Base-by-base conservation (phyloP, 352 stramenopile species). In the Pythium diclinum region DNA sequence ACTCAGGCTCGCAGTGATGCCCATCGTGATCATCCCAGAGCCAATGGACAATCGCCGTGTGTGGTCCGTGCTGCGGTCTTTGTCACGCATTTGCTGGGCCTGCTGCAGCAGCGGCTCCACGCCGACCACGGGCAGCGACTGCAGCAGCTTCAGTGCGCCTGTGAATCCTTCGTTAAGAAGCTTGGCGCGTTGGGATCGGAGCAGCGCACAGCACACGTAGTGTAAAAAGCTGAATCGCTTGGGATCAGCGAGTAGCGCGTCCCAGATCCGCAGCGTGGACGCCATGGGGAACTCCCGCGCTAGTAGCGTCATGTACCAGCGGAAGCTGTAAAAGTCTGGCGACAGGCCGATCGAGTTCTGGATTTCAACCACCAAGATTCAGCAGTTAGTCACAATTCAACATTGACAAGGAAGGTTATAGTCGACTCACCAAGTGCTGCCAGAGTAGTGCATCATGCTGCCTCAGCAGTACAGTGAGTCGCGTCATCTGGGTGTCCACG, bases 231-330 rank as follows among this genome's bases (percentile, higher is more conserved):
- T 80, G 63, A 91, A 91, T 10, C 80, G 77, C 65, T 79, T 85
- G 19, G 77, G 52, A 51, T 89, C 80, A 0, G 78, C 67, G 3
- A 91, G 71, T 23, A 91, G 61, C 2, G 83, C 59, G 53, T 91
- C 80, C 79, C 83, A 91, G 32, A 91, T 61, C 11, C 74, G 76
- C 49, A 88, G 72, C 21, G 80, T 89, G 21, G 64, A 61, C 3
- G 49, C 19, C 68, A 91, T 88, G 9, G 74, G 44, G n/a, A 91
- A 89, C 48, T 91, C 79, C 13, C 80, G 78, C 0, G 73, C 62
- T 10, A 90, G 59, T 0, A 90, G 76, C 19, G 79, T 83, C 73
- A 85, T 89, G 72, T 89, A 91, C 82, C 82, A 91, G 5, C 78
- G 80, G 42, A 88, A 79, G 54, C 71, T 89, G 65, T 89, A 89